phyloP scores from a whole-genome alignment of 164 flowering plant species.

The Macadamia tetraphylla region DNA sequence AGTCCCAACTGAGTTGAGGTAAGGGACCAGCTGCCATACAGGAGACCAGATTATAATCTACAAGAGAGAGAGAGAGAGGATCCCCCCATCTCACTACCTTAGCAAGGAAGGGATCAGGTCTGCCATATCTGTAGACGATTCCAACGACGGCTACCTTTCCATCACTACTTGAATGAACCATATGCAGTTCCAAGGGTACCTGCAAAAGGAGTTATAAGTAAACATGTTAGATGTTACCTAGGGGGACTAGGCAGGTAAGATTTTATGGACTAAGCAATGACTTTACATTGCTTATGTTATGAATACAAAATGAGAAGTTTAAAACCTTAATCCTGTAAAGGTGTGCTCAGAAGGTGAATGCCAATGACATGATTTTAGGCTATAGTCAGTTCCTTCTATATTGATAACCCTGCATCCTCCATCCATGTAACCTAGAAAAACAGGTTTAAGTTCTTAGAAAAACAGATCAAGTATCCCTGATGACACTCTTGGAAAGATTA shows the following conservation, averaged over 20 bases:
- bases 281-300: too few relatives aligned
- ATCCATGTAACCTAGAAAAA: slow-evolving; percentile 44
- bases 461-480: too few relatives aligned
- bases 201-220: slow-evolving; percentile 8
- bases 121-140: slow-evolving; percentile 46
- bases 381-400: slow-evolving; percentile 38
- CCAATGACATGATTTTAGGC: slow-evolving; percentile 50
- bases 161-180: slow-evolving; percentile 38
- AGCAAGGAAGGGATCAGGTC: slow-evolving; percentile 51
- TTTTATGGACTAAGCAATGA: background rate
- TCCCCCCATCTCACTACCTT: slow-evolving; percentile 16
- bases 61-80: background rate
- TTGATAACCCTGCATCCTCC: slow-evolving; percentile 40
- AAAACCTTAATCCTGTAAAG: slow-evolving; percentile 29
- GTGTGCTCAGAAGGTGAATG: slow-evolving; percentile 53
- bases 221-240: background rate
- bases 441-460: background rate
- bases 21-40: slow-evolving; percentile 29
- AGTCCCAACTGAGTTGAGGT: slow-evolving; percentile 19
- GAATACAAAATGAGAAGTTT: background rate
- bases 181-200: slow-evolving; percentile 52
- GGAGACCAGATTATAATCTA: background rate
- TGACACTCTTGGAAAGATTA: too few relatives aligned
- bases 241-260: too few relatives aligned
- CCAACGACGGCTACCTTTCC: slow-evolving; percentile 48